Evolutionary conservation across 768 basidiomycete species (phyloP).

Genomic region (Lanmaoa rubissima): DNA sequence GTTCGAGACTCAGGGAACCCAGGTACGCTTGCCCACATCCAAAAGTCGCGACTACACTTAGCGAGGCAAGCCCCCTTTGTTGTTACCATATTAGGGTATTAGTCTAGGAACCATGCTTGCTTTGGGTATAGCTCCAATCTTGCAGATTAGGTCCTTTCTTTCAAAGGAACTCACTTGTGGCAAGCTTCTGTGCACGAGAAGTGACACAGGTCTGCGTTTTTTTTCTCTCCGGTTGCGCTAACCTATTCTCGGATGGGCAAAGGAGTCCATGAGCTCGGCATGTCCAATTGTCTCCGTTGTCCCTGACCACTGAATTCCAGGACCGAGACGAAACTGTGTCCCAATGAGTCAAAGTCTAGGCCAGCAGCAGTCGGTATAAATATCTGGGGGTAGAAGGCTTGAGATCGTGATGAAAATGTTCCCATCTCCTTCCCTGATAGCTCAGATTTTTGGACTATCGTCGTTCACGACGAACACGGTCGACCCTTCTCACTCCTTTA

Average conservation of each 20-base stretch:
- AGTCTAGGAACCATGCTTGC: too few species aligned
- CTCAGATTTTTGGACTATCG: slow-evolving; percentile 21
- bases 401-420: slow-evolving; percentile 10
- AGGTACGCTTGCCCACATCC: background rate
- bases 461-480: slow-evolving; percentile 19
- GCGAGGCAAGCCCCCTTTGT: too few species aligned
- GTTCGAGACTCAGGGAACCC: background rate
- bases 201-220: background rate
- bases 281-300: background rate
- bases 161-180: too few species aligned
- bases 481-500: slow-evolving; percentile 30
- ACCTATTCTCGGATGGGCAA: background rate
- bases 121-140: too few species aligned
- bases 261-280: background rate
- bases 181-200: background rate
- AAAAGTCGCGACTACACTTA: too few species aligned
- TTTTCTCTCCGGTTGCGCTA: too few species aligned
- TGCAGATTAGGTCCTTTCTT: background rate
- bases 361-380: background rate
- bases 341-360: background rate
- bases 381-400: background rate
- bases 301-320: background rate
- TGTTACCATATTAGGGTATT: too few species aligned
- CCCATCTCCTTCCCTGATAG: slow-evolving; percentile 19
- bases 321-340: background rate